Percentiles rank a stretch among this genome's conserved stretches.
These are phyloP conservation scores for Claviceps arundinis DNA, from an alignment of 2,329 filamentous ascomycete species.

Conservation along the genomic window DNA sequence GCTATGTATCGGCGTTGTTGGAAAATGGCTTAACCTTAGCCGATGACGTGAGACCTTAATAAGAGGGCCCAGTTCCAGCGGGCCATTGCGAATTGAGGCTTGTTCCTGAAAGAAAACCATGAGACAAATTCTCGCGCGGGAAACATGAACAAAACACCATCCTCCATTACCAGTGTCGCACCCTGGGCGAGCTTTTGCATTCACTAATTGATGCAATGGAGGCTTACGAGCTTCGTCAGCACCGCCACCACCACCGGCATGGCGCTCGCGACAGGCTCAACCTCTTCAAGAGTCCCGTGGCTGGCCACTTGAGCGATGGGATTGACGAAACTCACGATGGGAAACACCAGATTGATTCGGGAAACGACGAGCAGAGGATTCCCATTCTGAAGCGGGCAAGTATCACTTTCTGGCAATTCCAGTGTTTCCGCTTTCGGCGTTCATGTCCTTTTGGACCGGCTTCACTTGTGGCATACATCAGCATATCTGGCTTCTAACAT, in stretches of 20 bases:
- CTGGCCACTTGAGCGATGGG: constrained; percentile 1
- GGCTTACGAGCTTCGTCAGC: not conserved
- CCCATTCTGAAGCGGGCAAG: not conserved
- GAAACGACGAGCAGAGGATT: not conserved
- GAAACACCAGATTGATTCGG: not conserved
- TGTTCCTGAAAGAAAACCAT: not conserved
- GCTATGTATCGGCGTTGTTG: too few species aligned
- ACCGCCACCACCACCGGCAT: not conserved
- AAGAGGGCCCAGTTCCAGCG: not conserved
- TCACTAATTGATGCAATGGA: not conserved
- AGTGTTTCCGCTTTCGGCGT: not conserved
- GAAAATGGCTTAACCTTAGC: not conserved
- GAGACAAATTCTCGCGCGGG: not conserved
- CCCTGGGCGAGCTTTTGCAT: too few species aligned
- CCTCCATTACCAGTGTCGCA: too few species aligned
- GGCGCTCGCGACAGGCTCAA: constrained; percentile 15
- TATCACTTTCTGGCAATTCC: not conserved
- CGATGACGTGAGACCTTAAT: not conserved
- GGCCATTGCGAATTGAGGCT: not conserved
- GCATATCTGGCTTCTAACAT: not conserved
- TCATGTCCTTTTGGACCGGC: not conserved
- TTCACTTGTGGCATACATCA: not conserved
- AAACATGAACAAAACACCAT: too few species aligned
- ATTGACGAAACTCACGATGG: not conserved
- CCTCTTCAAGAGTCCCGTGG: constrained; percentile 19